Conservation (phyloP, 352 stramenopile genomes). For the Pythium folliculosum region DNA sequence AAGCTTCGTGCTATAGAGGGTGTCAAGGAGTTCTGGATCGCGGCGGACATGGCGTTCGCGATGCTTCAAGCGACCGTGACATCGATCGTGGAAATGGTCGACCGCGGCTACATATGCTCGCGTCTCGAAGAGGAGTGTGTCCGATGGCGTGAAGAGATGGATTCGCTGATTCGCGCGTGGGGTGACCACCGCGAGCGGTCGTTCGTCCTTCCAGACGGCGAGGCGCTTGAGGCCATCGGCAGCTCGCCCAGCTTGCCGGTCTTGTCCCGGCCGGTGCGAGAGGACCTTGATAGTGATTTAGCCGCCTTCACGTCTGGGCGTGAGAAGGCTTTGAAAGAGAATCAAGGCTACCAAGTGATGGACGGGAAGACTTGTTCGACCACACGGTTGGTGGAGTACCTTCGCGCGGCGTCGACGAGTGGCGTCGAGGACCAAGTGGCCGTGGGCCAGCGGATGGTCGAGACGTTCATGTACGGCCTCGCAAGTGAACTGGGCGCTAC, state of each 20-base stretch:
- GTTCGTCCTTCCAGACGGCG: not conserved
- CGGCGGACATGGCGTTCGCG: slow-evolving; percentile 5
- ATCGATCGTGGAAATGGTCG: not conserved
- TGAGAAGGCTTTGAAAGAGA: not conserved
- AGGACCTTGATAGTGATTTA: not conserved
- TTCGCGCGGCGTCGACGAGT: not conserved
- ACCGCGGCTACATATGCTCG: slow-evolving; percentile 5
- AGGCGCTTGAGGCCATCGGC: not conserved
- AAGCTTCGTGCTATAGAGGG: not conserved
- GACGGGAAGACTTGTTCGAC: slow-evolving; percentile 2
- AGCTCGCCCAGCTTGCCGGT: not conserved
- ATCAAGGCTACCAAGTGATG: slow-evolving; percentile 1
- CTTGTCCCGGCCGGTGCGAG: not conserved
- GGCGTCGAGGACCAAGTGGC: not conserved
- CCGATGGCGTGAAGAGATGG: slow-evolving; percentile 5
- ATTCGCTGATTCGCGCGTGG: not conserved
- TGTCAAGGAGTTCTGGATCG: not conserved
- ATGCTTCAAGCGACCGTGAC: slow-evolving; percentile 15
- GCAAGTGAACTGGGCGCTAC: not conserved
- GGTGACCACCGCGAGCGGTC: not conserved
- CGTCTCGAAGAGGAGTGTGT: not conserved
- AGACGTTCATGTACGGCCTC: slow-evolving; percentile 5
- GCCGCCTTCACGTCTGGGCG: not conserved
- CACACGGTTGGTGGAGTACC: not conserved
- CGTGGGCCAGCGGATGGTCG: not conserved